Evolutionary conservation across 108 stramenopile species (phyloP).

Genomic region (Thalassiosira profunda): DNA sequence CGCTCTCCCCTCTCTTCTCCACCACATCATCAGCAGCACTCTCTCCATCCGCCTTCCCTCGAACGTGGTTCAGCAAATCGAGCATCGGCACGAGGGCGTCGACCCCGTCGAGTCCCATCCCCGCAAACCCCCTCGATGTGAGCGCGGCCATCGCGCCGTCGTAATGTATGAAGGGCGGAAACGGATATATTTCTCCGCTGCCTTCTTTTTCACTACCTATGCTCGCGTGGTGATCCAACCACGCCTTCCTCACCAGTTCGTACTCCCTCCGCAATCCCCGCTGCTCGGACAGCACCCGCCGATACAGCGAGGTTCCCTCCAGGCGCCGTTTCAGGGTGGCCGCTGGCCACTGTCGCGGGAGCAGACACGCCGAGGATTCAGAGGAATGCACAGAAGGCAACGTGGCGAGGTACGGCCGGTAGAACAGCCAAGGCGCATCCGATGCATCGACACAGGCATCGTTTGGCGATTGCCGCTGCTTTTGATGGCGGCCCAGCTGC

Average conservation of each 20-base stretch:
- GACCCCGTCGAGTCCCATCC: conserved; percentile 46
- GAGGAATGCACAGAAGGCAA: too few species aligned
- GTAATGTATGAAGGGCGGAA: conserved; percentile 65
- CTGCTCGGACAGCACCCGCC: conserved; percentile 39
- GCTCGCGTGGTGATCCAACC: neutral
- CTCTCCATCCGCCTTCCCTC: conserved; percentile 40
- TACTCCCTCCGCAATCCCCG: conserved; percentile 52
- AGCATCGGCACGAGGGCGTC: conserved; percentile 75
- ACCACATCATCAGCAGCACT: neutral
- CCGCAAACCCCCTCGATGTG: conserved; percentile 75
- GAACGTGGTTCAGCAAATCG: conserved; percentile 81
- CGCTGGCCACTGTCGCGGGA: conserved; percentile 70
- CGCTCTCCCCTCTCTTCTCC: neutral
- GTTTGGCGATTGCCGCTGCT: neutral
- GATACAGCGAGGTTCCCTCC: conserved; percentile 56
- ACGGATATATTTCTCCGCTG: conserved; percentile 1
- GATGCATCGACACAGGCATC: neutral
- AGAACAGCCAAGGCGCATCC: too few species aligned
- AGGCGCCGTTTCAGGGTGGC: conserved; percentile 40
- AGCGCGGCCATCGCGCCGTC: conserved; percentile 68
- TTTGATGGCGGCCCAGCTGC: too few species aligned
- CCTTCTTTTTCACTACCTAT: neutral
- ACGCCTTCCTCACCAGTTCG: conserved; percentile 28
- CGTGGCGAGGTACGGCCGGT: too few species aligned
- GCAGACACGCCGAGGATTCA: neutral